A percentile compares a stretch with the other conserved stretches of the same genome.
These are phyloP conservation scores for Globisporangium yorkense DNA, from an alignment of 352 stramenopile genomes.

Conservation along the genomic window DNA sequence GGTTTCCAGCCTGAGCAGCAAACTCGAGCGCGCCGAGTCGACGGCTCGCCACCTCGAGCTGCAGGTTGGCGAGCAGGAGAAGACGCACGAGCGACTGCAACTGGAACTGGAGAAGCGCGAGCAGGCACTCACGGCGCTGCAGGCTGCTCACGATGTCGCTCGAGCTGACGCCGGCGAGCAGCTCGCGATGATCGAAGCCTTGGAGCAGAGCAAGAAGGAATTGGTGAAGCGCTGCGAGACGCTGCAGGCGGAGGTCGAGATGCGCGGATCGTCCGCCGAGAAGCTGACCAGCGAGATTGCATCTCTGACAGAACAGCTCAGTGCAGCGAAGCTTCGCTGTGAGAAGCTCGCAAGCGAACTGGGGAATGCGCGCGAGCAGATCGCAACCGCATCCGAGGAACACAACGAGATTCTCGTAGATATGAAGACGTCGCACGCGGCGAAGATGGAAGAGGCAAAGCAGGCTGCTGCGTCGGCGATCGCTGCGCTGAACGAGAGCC, in stretches of 20 bases:
- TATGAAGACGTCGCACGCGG: slow-evolving; percentile 1
- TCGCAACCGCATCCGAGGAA: background rate
- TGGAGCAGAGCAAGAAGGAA: background rate
- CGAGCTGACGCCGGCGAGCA: background rate
- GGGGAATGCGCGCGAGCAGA: background rate
- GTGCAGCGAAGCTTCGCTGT: background rate
- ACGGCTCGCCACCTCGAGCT: background rate
- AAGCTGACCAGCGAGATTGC: background rate
- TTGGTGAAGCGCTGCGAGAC: background rate
- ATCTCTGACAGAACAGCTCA: background rate
- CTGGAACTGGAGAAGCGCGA: background rate
- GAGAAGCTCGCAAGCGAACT: slow-evolving; percentile 2
- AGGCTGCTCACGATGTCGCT: background rate
- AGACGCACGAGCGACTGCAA: background rate
- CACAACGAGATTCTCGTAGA: slow-evolving; percentile 7
- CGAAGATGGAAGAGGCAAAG: slow-evolving; percentile 14
- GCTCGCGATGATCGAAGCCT: background rate
- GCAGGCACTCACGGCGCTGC: background rate
- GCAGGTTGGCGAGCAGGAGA: background rate
- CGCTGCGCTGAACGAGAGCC: background rate
- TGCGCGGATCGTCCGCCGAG: no score
- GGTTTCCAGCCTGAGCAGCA: background rate
- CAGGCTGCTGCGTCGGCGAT: background rate
- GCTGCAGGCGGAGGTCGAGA: background rate
- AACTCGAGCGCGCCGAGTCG: background rate